Conservation (phyloP, 176 grass and related monocot species). For the Aegilops speltoides region DNA sequence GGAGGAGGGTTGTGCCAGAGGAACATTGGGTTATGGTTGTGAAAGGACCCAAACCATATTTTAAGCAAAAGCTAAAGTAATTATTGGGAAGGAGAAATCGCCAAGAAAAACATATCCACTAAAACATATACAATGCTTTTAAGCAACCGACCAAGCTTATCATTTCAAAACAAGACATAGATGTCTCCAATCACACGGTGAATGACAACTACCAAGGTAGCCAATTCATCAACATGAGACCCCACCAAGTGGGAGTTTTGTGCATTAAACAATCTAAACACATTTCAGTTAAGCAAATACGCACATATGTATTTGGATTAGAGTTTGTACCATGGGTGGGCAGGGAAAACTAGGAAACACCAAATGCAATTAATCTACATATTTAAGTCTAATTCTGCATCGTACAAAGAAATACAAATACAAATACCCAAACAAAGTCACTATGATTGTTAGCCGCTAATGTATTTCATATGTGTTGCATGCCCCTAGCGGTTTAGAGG, state of each 20-base stretch:
- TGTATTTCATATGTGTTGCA: too few species aligned
- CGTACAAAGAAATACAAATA: background rate
- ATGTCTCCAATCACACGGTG: background rate
- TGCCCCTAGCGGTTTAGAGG: too few species aligned
- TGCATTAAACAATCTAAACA: background rate
- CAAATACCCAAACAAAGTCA: too few species aligned
- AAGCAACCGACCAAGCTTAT: background rate
- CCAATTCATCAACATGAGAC: background rate
- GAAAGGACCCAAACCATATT: too few species aligned
- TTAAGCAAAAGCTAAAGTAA: too few species aligned
- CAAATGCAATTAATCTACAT: background rate
- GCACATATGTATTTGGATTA: too few species aligned
- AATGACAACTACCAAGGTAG: background rate
- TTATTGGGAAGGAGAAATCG: background rate
- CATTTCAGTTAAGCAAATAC: background rate
- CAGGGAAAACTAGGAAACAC: too few species aligned
- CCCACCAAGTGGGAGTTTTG: background rate
- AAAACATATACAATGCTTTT: background rate
- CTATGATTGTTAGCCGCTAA: too few species aligned
- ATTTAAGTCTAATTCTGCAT: background rate
- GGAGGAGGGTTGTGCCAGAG: too few species aligned
- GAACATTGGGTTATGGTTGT: too few species aligned
- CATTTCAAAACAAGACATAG: background rate
- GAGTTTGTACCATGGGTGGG: too few species aligned
- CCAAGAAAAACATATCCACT: background rate